These are phyloP conservation scores for Furcasterigmium furcatum DNA, from an alignment of 2,329 filamentous ascomycete genomes.

Conservation along the genomic window DNA sequence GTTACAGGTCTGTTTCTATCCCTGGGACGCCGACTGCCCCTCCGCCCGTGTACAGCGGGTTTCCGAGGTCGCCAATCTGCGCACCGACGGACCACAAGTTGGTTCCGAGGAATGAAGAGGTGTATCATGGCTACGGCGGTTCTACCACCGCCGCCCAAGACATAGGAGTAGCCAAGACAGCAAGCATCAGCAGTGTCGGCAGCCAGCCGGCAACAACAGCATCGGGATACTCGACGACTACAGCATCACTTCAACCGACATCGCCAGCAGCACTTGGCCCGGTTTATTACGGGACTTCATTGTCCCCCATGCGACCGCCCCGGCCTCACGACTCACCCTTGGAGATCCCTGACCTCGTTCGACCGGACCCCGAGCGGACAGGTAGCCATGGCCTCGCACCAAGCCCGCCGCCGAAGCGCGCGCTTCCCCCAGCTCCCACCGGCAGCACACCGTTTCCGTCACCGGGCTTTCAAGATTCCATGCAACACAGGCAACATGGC, in stretches of 20 bases:
- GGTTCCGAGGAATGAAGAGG: slow-evolving; percentile 24
- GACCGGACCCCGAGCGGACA: slow-evolving; percentile 9
- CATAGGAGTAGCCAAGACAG: neutral
- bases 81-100: slow-evolving; percentile 31
- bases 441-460: slow-evolving; percentile 8
- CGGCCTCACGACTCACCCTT: slow-evolving; percentile 30
- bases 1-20: neutral
- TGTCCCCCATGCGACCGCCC: slow-evolving; percentile 28
- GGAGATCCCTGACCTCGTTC: slow-evolving; percentile 30
- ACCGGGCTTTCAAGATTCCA: neutral
- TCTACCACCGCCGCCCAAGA: too few species aligned
- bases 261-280: slow-evolving; percentile 1
- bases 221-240: slow-evolving; percentile 3
- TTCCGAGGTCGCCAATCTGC: slow-evolving; percentile 34
- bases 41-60: slow-evolving; percentile 9
- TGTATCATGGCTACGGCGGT: too few species aligned
- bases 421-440: slow-evolving; percentile 31
- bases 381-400: slow-evolving; percentile 13
- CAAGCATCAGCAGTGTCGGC: slow-evolving; percentile 8
- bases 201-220: slow-evolving; percentile 3
- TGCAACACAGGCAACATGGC: neutral
- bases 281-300: slow-evolving; percentile 10
- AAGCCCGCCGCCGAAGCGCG: slow-evolving; percentile 42
- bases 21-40: neutral
- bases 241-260: neutral